A percentile compares a stretch with the other conserved stretches of the same genome.
Evolutionary conservation across 345 rosid species (phyloP).

Genomic region (Salix suchowensis): DNA sequence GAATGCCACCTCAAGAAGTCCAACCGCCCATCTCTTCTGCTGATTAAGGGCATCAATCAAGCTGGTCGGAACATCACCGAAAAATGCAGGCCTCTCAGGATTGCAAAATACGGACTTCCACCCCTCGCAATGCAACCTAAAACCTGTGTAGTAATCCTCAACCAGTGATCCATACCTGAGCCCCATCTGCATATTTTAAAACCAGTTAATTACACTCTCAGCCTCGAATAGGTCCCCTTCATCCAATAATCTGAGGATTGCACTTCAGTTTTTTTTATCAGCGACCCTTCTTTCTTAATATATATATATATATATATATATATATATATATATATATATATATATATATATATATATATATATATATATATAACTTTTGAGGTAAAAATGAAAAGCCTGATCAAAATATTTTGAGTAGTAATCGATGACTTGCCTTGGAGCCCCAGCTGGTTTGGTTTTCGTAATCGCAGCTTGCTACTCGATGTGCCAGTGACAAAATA

Average conservation of each 20-base stretch:
- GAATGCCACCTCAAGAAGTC: constrained; percentile 47
- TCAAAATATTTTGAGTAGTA: too few relatives aligned
- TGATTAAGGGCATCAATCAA: constrained; percentile 49
- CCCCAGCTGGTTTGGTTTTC: constrained; percentile 68
- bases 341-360: too few relatives aligned
- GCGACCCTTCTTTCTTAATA: too few relatives aligned
- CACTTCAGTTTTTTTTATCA: neutral
- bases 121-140: constrained; percentile 52
- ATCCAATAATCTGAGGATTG: constrained; percentile 35
- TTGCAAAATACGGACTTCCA: constrained; percentile 56
- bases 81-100: constrained; percentile 57
- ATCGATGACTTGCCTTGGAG: constrained; percentile 30
- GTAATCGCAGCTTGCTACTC: constrained; percentile 47
- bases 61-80: constrained; percentile 49
- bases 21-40: constrained; percentile 60
- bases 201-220: neutral
- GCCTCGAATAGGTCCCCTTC: constrained; percentile 33
- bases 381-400: too few relatives aligned
- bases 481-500: constrained; percentile 39
- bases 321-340: too few relatives aligned
- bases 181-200: constrained; percentile 41
- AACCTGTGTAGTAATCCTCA: constrained; percentile 68
- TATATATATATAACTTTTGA: too few relatives aligned
- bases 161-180: constrained; percentile 67
- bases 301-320: too few relatives aligned